Percentiles rank a stretch among this genome's conserved stretches.
Conservation (phyloP, 768 basidiomycete genomes). For the Cystobasidiopsis lactophilus region DNA sequence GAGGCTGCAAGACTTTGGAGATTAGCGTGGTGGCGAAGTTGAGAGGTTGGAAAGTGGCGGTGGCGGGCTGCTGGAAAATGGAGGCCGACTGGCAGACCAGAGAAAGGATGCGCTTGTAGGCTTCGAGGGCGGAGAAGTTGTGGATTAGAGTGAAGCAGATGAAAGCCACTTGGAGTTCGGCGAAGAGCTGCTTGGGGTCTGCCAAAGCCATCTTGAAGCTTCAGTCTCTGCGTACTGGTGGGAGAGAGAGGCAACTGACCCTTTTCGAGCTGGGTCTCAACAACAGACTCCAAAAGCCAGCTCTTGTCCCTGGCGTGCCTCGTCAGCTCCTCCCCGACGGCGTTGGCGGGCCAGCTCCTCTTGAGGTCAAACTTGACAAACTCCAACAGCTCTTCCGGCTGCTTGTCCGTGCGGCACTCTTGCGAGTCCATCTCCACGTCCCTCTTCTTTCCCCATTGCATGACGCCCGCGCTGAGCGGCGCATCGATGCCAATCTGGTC, state of each 20-base stretch:
- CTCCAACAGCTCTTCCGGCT: slow-evolving; percentile 13
- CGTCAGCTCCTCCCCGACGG: slow-evolving; percentile 25
- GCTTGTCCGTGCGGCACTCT: slow-evolving; percentile 1
- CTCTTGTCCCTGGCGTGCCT: slow-evolving; percentile 26
- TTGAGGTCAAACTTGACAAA: slow-evolving; percentile 24
- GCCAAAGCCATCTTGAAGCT: not conserved
- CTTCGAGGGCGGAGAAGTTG: slow-evolving; percentile 25
- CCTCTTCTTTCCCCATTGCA: slow-evolving; percentile 14
- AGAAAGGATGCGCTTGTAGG: slow-evolving; percentile 24
- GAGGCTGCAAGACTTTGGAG: slow-evolving; percentile 7
- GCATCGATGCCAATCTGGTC: slow-evolving; percentile 13
- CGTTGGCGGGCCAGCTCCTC: slow-evolving; percentile 25
- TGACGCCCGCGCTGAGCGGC: not conserved
- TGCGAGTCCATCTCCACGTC: not conserved
- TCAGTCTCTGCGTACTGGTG: not conserved
- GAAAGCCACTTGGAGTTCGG: slow-evolving; percentile 26
- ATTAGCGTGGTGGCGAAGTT: slow-evolving; percentile 11
- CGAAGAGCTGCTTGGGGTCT: slow-evolving; percentile 23
- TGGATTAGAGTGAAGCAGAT: slow-evolving; percentile 25
- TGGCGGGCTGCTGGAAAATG: slow-evolving; percentile 1
- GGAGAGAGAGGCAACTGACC: slow-evolving; percentile 17
- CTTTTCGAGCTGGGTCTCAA: slow-evolving; percentile 15
- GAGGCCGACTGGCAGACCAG: slow-evolving; percentile 20
- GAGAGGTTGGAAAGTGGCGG: slow-evolving; percentile 6
- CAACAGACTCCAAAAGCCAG: slow-evolving; percentile 23